phyloP scores from a whole-genome alignment of 2,329 filamentous ascomycete species.

The Epichloe brachyelytri region DNA sequence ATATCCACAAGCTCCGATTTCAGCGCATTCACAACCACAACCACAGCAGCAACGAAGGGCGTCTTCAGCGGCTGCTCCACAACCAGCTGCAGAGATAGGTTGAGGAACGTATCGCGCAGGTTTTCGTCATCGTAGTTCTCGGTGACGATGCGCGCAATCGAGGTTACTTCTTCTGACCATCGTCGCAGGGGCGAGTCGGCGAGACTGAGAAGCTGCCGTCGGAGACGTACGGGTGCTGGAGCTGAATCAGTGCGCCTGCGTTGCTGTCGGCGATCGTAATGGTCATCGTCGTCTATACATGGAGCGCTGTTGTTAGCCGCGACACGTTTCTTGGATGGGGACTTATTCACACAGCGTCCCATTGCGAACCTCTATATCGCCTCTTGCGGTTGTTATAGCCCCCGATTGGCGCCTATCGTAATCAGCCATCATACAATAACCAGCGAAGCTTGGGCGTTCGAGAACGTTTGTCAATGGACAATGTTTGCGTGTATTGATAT shows the following conservation, averaged over 20 bases:
- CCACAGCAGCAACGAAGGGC: slow-evolving; percentile 79
- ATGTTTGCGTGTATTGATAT: background rate
- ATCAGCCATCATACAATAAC: slow-evolving; percentile 32
- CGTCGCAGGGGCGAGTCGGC: slow-evolving; percentile 70
- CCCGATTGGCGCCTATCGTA: slow-evolving; percentile 41
- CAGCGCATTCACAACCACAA: slow-evolving; percentile 65
- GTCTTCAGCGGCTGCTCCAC: slow-evolving; percentile 94
- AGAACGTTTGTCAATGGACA: background rate
- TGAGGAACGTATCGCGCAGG: slow-evolving; percentile 58
- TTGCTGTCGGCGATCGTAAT: slow-evolving; percentile 60
- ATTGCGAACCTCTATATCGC: slow-evolving; percentile 58
- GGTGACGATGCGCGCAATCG: slow-evolving; percentile 61
- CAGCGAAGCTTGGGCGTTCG: background rate
- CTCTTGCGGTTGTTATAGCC: slow-evolving; percentile 58
- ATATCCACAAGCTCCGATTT: slow-evolving; percentile 63
- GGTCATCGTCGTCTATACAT: slow-evolving; percentile 54
- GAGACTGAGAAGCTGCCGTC: slow-evolving; percentile 66
- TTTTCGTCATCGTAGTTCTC: slow-evolving; percentile 82
- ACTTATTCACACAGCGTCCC: no score
- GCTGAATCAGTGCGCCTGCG: slow-evolving; percentile 60
- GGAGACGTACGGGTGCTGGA: slow-evolving; percentile 56
- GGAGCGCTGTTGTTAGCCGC: slow-evolving; percentile 2
- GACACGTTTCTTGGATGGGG: background rate
- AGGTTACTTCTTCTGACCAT: slow-evolving; percentile 65
- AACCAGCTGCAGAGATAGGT: slow-evolving; percentile 62